Conservation (phyloP, 2,329 filamentous ascomycete genomes). For the Colletotrichum abscissum region DNA sequence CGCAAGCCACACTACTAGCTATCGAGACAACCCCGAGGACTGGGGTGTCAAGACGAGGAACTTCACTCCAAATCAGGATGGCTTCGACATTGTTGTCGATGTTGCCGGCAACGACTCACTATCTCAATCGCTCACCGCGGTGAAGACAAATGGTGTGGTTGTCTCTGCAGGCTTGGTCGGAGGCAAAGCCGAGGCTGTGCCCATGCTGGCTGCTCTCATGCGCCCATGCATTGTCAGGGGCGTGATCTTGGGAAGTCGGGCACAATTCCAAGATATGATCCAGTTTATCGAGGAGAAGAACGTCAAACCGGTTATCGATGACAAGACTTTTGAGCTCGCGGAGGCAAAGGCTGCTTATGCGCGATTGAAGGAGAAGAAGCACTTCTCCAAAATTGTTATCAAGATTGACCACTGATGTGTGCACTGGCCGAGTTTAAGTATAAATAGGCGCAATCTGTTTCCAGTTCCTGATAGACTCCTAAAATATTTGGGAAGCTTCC, state of each 20-base stretch:
- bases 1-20: conserved; percentile 70
- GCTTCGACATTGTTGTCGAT: conserved; percentile 73
- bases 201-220: conserved; percentile 41
- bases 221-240: conserved; percentile 44
- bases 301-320: conserved; percentile 45
- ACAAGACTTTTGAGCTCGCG: conserved; percentile 43
- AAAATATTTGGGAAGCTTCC: too few species aligned
- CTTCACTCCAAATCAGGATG: conserved; percentile 56
- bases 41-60: conserved; percentile 71
- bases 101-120: conserved; percentile 75
- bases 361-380: conserved; percentile 45
- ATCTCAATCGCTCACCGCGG: conserved; percentile 62
- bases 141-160: conserved; percentile 50
- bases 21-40: conserved; percentile 60
- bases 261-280: conserved; percentile 44
- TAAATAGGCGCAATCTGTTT: background rate
- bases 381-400: conserved; percentile 51
- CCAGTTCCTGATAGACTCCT: too few species aligned
- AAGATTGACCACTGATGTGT: conserved; percentile 38
- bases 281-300: conserved; percentile 45
- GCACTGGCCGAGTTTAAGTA: background rate
- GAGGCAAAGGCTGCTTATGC: conserved; percentile 47
- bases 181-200: conserved; percentile 42
- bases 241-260: conserved; percentile 41
- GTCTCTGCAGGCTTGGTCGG: conserved; percentile 45